These are phyloP conservation scores for Quercus variabilis DNA, from an alignment of 306 rosid genomes.

Conservation along the genomic window DNA sequence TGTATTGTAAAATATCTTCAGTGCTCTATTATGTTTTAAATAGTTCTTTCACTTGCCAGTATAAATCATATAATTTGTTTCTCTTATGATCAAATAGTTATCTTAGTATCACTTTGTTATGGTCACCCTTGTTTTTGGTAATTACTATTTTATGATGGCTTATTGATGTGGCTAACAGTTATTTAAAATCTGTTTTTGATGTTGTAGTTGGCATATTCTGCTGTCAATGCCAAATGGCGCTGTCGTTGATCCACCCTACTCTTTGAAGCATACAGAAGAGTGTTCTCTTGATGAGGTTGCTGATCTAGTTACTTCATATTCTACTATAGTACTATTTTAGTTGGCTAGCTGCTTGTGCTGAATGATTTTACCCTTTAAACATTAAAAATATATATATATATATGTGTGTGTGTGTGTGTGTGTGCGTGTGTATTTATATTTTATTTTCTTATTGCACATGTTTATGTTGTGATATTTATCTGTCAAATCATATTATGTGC, in stretches of 20 bases:
- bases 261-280: slow-evolving; percentile 60
- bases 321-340: background rate
- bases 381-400: background rate
- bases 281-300: slow-evolving; percentile 74
- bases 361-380: background rate
- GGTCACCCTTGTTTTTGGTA: background rate
- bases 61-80: background rate
- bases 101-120: background rate
- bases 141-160: background rate
- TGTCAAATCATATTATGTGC: background rate
- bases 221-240: slow-evolving; percentile 67
- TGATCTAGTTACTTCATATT: slow-evolving; percentile 18
- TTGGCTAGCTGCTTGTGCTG: background rate
- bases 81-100: background rate
- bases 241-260: slow-evolving; percentile 59
- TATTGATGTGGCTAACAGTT: background rate
- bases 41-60: background rate
- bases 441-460: background rate
- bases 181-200: background rate
- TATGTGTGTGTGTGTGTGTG: background rate
- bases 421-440: background rate
- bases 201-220: slow-evolving; percentile 70
- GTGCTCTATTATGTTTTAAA: background rate
- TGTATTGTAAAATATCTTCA: background rate
- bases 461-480: background rate